These are phyloP conservation scores for Puccinia horiana DNA, from an alignment of 1,284 basidiomycete genomes.

Conservation along the genomic window DNA sequence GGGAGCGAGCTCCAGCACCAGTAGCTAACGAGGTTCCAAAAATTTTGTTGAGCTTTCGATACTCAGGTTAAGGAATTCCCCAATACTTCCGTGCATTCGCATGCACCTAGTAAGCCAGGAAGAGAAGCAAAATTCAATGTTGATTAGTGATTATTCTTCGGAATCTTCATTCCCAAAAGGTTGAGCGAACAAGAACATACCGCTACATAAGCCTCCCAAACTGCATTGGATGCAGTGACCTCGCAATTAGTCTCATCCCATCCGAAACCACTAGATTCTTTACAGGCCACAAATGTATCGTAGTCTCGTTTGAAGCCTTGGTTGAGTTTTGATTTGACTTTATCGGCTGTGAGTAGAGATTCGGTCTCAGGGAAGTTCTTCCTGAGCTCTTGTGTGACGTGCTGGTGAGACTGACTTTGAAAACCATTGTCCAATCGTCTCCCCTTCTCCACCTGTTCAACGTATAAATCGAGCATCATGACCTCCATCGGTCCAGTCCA, in stretches of 20 bases:
- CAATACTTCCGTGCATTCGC: background rate
- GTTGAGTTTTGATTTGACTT: background rate
- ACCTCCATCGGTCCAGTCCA: too few relatives aligned
- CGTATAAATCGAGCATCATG: too few relatives aligned
- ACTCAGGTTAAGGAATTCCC: background rate
- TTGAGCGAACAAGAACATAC: background rate
- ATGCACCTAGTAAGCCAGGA: too few relatives aligned
- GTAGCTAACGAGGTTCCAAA: background rate
- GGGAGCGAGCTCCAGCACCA: background rate
- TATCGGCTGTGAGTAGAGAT: background rate
- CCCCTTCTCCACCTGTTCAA: too few relatives aligned
- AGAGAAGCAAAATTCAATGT: too few relatives aligned
- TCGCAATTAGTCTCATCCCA: background rate
- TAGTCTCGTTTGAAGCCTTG: background rate
- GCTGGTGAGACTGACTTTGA: too few relatives aligned
- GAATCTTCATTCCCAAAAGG: background rate
- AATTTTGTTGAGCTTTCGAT: background rate
- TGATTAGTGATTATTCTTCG: background rate
- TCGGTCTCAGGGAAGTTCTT: too few relatives aligned
- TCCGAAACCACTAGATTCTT: background rate
- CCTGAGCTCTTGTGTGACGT: too few relatives aligned
- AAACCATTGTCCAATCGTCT: too few relatives aligned
- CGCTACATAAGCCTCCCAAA: background rate
- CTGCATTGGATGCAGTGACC: background rate
- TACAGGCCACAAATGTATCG: background rate